Percentiles rank a stretch among this genome's conserved stretches.
Conservation (phyloP, 2,329 filamentous ascomycete genomes). For the Bimuria novae-zelandiae region DNA sequence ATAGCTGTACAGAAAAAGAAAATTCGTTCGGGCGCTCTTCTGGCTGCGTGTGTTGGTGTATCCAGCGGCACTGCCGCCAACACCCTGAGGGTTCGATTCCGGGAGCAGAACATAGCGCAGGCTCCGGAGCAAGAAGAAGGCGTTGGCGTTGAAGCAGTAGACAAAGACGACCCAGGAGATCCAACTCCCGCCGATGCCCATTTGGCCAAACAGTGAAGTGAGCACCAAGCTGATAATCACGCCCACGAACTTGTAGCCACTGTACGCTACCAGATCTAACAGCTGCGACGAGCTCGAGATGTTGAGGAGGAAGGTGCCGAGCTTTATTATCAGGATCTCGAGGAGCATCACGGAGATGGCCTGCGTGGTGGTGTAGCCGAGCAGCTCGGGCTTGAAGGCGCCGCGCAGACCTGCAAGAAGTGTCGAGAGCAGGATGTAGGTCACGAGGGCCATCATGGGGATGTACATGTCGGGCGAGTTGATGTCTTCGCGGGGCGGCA, state of each 20-base stretch:
- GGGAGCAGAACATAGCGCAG: slow-evolving; percentile 94
- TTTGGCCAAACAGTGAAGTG: slow-evolving; percentile 64
- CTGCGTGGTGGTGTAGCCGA: slow-evolving; percentile 85
- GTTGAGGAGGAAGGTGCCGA: slow-evolving; percentile 89
- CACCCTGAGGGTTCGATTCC: slow-evolving; percentile 54
- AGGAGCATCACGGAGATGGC: slow-evolving; percentile 81
- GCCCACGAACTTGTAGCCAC: slow-evolving; percentile 97
- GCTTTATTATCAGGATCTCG: slow-evolving; percentile 87
- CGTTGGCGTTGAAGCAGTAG: slow-evolving; percentile 93
- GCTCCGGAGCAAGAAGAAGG: slow-evolving; percentile 92
- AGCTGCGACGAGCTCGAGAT: slow-evolving; percentile 95
- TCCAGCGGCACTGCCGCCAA: slow-evolving; percentile 54
- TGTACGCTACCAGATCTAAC: slow-evolving; percentile 92
- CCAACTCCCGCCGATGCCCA: slow-evolving; percentile 84
- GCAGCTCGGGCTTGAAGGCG: slow-evolving; percentile 89
- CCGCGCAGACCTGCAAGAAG: slow-evolving; percentile 87
- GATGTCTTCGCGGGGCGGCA: slow-evolving; percentile 91
- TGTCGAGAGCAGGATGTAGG: slow-evolving; percentile 93
- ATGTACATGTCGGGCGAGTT: slow-evolving; percentile 99
- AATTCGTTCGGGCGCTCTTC: slow-evolving; percentile 37
- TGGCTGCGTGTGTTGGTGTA: slow-evolving; percentile 81
- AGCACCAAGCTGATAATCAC: slow-evolving; percentile 87
- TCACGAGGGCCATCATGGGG: slow-evolving; percentile 93
- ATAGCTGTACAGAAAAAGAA: slow-evolving; percentile 69
- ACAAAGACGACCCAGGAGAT: slow-evolving; percentile 85